Evolutionary conservation across 2,329 filamentous ascomycete genomes (phyloP), one percentile per base, ranked within the genome.

Genomic region (Penicillium sp.): DNA sequence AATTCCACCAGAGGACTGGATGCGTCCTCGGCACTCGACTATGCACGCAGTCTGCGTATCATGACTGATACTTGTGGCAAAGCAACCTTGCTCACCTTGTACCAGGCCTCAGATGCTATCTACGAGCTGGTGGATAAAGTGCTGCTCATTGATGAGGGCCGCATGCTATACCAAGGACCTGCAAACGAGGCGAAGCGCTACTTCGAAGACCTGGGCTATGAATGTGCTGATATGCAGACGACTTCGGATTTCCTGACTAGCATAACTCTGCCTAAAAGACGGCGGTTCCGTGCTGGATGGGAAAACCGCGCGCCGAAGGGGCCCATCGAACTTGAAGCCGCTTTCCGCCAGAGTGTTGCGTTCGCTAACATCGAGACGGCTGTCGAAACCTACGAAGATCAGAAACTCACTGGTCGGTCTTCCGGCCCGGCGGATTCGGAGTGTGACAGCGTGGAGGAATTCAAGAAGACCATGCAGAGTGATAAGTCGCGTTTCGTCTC

Each of bases 1-100:
- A 91, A 91, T 68, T 87, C 84, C 0, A 91, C 89, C 0, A 79
- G 89, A 43, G 89, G 89, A 7, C 78, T 91, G 0, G 89, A 92
- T 65, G 86, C 88, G 0, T 88, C 85, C 0, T 90, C 88, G 0
- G 89, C 89, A 1, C 79, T 91, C 4, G 88, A 91, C 65, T 91
- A 89, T 65, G 86, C 86, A 1, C 85, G 85, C 44, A 85, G 83
- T 21, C 75, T 88, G 8, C 81, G 85, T 15, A 82, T 85, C 52
- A 88, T 91, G 83, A 91, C 89, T 0, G 86, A 90, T 55, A 84
- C 90, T 35, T 85, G 82, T 62, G 84, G 88, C 53, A 83, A 86
- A 12, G 87, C 86, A 0, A 87, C 85, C 0, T 78, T 88, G 4
- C 85, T 87, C 1, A 89, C 87, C 0, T 76, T 89, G 0, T 90